These are phyloP conservation scores for Gaertneriomyces semiglobifer DNA, from an alignment of 192 early-diverging fungal species.

Conservation along the genomic window DNA sequence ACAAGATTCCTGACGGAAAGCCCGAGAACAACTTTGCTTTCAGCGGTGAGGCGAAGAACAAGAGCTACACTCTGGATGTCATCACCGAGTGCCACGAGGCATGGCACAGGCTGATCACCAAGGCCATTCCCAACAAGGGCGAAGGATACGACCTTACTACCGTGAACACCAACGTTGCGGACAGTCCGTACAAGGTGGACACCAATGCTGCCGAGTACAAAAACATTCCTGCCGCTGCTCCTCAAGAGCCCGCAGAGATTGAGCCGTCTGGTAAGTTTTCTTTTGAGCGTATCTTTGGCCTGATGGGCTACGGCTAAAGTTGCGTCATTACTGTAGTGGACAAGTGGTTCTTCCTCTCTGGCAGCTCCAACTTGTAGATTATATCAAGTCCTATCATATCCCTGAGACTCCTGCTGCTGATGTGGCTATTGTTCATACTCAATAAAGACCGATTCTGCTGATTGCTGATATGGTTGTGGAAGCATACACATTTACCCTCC, in stretches of 20 bases:
- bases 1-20: conserved; percentile 99
- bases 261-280: conserved; percentile 62
- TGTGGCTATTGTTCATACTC: too few relatives aligned
- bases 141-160: conserved; percentile 72
- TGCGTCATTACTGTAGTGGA: conserved; percentile 53
- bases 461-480: too few relatives aligned
- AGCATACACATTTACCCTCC: too few relatives aligned
- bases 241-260: conserved; percentile 63
- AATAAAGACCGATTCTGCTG: too few relatives aligned
- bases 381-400: background rate
- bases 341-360: conserved; percentile 99
- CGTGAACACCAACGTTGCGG: conserved; percentile 61
- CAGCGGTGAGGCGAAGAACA: conserved; percentile 70
- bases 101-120: conserved; percentile 80
- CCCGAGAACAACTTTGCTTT: conserved; percentile 99
- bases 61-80: conserved; percentile 83
- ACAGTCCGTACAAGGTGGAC: conserved; percentile 69
- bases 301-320: conserved; percentile 8
- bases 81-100: conserved; percentile 92
- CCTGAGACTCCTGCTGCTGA: too few relatives aligned
- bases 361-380: conserved; percentile 47
- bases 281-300: background rate
- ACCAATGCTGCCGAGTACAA: conserved; percentile 51
- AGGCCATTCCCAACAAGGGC: conserved; percentile 55
- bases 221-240: conserved; percentile 50